These are phyloP conservation scores for Moricandia arvensis DNA, from an alignment of 345 rosid genomes.

Conservation along the genomic window DNA sequence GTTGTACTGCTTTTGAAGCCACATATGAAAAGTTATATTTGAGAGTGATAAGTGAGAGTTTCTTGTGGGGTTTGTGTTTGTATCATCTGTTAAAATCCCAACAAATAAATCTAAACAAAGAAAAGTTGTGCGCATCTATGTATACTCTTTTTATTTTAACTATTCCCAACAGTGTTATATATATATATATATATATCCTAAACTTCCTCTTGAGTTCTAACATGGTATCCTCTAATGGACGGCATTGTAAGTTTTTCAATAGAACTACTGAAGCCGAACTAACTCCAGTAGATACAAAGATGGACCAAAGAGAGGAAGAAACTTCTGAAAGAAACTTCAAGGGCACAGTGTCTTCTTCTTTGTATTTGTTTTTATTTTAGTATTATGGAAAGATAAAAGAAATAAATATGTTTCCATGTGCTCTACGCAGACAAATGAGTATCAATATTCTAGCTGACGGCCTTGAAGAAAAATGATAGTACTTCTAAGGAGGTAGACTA, in stretches of 20 bases:
- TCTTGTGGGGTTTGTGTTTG: not conserved
- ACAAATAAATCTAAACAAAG: not conserved
- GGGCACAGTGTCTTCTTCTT: not conserved
- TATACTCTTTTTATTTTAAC: too few species aligned
- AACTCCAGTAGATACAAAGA: too few species aligned
- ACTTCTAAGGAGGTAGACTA: constrained; percentile 68
- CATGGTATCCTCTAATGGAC: too few species aligned
- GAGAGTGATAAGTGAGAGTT: not conserved
- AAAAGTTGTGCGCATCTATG: not conserved
- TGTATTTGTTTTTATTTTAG: not conserved
- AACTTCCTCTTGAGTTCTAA: too few species aligned
- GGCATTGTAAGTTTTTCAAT: too few species aligned
- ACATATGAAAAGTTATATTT: too few species aligned
- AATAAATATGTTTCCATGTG: not conserved
- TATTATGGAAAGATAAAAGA: not conserved
- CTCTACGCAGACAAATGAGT: constrained; percentile 70
- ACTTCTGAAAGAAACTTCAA: too few species aligned
- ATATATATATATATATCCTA: too few species aligned
- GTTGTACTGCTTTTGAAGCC: too few species aligned
- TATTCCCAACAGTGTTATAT: too few species aligned
- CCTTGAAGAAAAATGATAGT: constrained; percentile 83
- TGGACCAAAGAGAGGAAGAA: too few species aligned
- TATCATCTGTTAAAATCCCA: not conserved
- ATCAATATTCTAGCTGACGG: constrained; percentile 77
- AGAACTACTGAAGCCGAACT: too few species aligned